Conservation (phyloP, 73 alveolate genomes). For the Blepharisma stoltei region DNA sequence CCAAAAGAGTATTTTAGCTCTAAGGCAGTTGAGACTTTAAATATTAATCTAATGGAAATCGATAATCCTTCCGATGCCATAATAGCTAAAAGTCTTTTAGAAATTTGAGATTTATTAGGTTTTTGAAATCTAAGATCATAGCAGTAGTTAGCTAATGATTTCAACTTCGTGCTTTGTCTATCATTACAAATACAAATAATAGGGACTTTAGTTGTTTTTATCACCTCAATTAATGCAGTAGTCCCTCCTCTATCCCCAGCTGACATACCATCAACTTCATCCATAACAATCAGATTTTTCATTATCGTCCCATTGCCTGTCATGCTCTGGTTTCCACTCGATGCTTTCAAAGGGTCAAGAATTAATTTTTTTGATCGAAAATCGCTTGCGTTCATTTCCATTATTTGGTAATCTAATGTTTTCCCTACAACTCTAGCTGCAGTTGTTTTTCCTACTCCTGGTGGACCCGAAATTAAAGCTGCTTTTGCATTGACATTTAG, state of each 20-base stretch:
- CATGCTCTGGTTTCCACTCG: not conserved
- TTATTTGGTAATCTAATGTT: conserved; percentile 73
- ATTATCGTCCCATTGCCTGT: conserved; percentile 31
- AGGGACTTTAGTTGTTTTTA: conserved; percentile 94
- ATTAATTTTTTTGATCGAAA: conserved; percentile 89
- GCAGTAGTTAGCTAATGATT: conserved; percentile 75
- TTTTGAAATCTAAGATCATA: conserved; percentile 87
- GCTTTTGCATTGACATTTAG: conserved; percentile 96
- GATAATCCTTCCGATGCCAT: conserved; percentile 67
- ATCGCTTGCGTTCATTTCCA: conserved; percentile 97
- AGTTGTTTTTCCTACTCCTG: conserved; percentile 99
- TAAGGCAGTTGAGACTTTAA: too few relatives aligned
- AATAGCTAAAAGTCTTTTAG: conserved; percentile 63
- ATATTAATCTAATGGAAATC: too few relatives aligned
- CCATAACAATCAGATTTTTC: conserved; percentile 89
- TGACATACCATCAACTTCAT: conserved; percentile 99
- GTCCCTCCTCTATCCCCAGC: conserved; percentile 99
- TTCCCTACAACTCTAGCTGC: conserved; percentile 87
- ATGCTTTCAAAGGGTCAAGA: conserved; percentile 26
- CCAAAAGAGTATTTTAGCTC: too few relatives aligned
- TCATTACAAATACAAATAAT: conserved; percentile 98
- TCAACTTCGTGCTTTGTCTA: conserved; percentile 78
- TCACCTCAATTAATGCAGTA: conserved; percentile 91
- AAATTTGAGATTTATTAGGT: conserved; percentile 64
- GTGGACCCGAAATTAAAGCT: conserved; percentile 97